Evolutionary conservation across 306 rosid species (phyloP), one percentile per base, ranked within the genome.

Genomic region (Trifolium subterraneum): DNA sequence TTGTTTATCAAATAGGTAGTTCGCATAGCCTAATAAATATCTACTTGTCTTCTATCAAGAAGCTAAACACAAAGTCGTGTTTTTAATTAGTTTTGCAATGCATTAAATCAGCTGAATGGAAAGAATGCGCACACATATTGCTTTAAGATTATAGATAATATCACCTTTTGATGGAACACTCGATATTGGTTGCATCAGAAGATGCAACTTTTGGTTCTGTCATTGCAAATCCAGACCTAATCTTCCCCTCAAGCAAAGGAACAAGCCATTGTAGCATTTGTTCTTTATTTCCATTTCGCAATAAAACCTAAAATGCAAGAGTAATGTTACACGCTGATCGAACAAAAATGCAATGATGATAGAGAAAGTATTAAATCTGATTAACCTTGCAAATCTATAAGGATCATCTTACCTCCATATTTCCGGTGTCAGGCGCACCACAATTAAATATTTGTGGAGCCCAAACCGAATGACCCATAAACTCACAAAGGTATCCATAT

Each of bases 401-500:
- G 39, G 81, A 47, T 62, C 75, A 77, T 60, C 84, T 76, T 81
- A 94, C 99, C 96, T 94, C 99, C 99, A 92, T 94, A 79, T 94
- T 94, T 68, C 99, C 99, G 1, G 99, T 94, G 88, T 90, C 99
- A 42, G 99, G 99, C 44, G 98, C 87, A 29, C 89, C 88, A 74
- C 99, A 94, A 59, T 94, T 94, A 77, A 94, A 94, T 65, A 94
- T 83, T 79, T 88, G 99, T 12, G 98, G 99, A 65, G 99, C 97
- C 98, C 99, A 94, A 71, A 79, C 15, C 35, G 98, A 94, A 68
- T 87, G 93, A 68, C 99, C 99, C 99, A 94, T 92, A 73, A 88
- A 84, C 89, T 94, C 96, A 84, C 99, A 94, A 62, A 94, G 95
- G 81, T 88, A 86, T 71, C 97, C 99, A 77, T 94, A 94, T 85